These are phyloP conservation scores for Candida multigemmis DNA, from an alignment of 805 yeast genomes.

Conservation along the genomic window DNA sequence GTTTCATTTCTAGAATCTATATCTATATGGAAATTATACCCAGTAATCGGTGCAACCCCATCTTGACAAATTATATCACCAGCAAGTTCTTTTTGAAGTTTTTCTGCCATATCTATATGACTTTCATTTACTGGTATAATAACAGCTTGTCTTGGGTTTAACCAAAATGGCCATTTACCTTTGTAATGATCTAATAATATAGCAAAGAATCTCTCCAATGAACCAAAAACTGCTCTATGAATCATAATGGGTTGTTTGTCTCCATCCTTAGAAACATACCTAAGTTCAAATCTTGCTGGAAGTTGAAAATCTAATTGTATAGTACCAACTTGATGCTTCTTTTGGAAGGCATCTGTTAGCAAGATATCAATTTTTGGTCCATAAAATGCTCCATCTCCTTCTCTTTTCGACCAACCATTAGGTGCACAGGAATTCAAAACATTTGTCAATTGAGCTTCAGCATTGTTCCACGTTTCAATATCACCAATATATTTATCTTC, in stretches of 20 bases:
- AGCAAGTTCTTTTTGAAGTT: conserved; percentile 33
- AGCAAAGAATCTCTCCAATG: conserved; percentile 88
- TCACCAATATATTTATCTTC: conserved; percentile 68
- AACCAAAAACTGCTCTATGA: conserved; percentile 93
- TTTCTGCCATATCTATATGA: conserved; percentile 48
- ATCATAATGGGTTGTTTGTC: conserved; percentile 80
- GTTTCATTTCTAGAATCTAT: conserved; percentile 70
- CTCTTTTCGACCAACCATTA: conserved; percentile 64
- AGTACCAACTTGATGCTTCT: conserved; percentile 90
- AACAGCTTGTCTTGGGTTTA: conserved; percentile 84
- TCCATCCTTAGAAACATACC: conserved; percentile 47
- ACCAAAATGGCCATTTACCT: conserved; percentile 98
- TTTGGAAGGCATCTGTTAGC: conserved; percentile 70
- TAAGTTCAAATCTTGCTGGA: conserved; percentile 73
- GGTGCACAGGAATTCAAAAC: conserved; percentile 45
- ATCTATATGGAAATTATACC: conserved; percentile 63
- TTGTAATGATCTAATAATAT: conserved; percentile 79
- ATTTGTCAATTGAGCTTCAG: conserved; percentile 57
- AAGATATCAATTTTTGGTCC: conserved; percentile 94
- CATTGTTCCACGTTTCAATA: conserved; percentile 67
- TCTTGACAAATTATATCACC: conserved; percentile 31
- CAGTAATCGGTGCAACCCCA: conserved; percentile 45
- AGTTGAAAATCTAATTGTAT: conserved; percentile 92
- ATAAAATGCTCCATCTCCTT: conserved; percentile 95
- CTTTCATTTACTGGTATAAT: conserved; percentile 69